Evolutionary conservation across 2,329 filamentous ascomycete genomes (phyloP).

Genomic region (Nannizziopsis barbatae): DNA sequence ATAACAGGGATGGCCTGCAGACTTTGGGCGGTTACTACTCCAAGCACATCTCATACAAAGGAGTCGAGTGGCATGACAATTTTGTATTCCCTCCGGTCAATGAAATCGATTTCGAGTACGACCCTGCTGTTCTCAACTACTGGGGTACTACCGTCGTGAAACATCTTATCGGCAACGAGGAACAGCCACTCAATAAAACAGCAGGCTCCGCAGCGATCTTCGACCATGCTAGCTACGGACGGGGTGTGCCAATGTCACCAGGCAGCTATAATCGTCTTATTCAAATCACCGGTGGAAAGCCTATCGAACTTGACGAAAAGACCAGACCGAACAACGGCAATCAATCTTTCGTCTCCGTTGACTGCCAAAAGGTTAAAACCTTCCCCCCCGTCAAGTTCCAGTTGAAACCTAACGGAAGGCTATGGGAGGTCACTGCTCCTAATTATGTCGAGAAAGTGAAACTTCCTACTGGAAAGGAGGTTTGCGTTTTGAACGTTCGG

Average conservation of each 20-base stretch:
- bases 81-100: conserved; percentile 16
- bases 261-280: conserved; percentile 15
- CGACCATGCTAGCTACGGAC: conserved; percentile 18
- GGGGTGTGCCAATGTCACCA: conserved; percentile 16
- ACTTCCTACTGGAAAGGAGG: conserved; percentile 10
- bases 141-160: conserved; percentile 15
- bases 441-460: conserved; percentile 16
- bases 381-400: conserved; percentile 16
- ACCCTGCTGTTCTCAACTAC: conserved; percentile 16
- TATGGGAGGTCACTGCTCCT: conserved; percentile 15
- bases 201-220: conserved; percentile 16
- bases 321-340: conserved; percentile 17
- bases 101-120: conserved; percentile 17
- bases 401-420: conserved; percentile 13
- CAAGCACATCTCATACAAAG: conserved; percentile 12
- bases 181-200: conserved; percentile 16
- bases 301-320: conserved; percentile 11
- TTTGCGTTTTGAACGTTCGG: conserved; percentile 17
- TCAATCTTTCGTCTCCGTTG: conserved; percentile 15
- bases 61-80: conserved; percentile 16
- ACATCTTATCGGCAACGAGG: conserved; percentile 16
- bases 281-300: conserved; percentile 14
- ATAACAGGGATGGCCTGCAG: conserved; percentile 15
- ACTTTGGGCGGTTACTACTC: conserved; percentile 17
- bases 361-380: conserved; percentile 13